Evolutionary conservation across 495 filamentous ascomycete species (phyloP).

Genomic region (Daldinia concentrica): DNA sequence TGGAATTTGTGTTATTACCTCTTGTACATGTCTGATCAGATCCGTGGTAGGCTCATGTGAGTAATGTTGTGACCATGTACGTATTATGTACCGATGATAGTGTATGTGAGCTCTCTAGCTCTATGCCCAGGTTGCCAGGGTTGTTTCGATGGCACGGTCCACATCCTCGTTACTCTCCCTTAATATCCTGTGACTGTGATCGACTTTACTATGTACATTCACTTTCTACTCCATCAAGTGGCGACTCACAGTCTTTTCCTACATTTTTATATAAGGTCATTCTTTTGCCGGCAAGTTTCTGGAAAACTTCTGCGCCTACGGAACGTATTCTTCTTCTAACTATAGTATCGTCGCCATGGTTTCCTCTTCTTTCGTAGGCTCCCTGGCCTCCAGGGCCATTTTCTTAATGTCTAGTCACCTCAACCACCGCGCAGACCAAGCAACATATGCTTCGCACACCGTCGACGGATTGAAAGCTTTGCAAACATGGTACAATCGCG

Average conservation of each 20-base stretch:
- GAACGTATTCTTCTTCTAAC: conserved; percentile 18
- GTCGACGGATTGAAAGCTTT: conserved; percentile 59
- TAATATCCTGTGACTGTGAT: conserved; percentile 35
- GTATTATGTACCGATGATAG: background rate
- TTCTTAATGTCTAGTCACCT: conserved; percentile 49
- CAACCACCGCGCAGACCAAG: conserved; percentile 23
- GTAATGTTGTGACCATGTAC: conserved; percentile 18
- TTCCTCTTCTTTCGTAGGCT: conserved; percentile 46
- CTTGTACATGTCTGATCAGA: conserved; percentile 24
- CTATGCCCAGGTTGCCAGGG: background rate
- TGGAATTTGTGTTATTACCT: conserved; percentile 33
- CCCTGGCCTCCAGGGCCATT: conserved; percentile 51
- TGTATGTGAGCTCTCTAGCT: conserved; percentile 16
- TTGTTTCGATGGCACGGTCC: conserved; percentile 19
- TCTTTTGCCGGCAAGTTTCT: conserved; percentile 30
- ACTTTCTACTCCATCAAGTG: conserved; percentile 18
- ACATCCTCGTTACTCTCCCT: conserved; percentile 35
- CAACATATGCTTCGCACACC: conserved; percentile 52
- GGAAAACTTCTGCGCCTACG: conserved; percentile 33
- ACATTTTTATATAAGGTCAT: conserved; percentile 24
- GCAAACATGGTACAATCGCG: conserved; percentile 69
- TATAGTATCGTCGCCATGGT: conserved; percentile 35
- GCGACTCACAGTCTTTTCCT: conserved; percentile 26
- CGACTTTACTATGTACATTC: conserved; percentile 24
- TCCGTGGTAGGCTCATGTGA: conserved; percentile 33